phyloP scores from a whole-genome alignment of 164 flowering plant genomes.

The Aristolochia contorta region DNA sequence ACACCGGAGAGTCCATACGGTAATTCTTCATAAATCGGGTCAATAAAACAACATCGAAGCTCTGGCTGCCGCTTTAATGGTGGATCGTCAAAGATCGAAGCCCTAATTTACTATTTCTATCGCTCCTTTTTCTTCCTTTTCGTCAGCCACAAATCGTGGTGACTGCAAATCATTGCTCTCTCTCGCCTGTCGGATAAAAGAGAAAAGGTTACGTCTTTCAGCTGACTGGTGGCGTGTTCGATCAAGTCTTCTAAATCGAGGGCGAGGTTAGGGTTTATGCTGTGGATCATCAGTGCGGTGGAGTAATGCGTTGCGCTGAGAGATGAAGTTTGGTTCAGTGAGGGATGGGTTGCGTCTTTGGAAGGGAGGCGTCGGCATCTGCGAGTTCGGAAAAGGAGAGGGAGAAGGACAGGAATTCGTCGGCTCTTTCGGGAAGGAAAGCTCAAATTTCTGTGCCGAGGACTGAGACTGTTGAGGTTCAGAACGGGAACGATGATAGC shows the following conservation, averaged over 20 bases:
- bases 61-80: constrained; percentile 15
- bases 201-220: constrained; percentile 13
- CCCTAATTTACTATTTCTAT: neutral
- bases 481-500: constrained; percentile 19
- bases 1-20: neutral
- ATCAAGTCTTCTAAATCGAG: neutral
- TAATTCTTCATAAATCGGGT: neutral
- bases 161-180: constrained; percentile 16
- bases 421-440: constrained; percentile 11
- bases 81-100: constrained; percentile 7
- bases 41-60: neutral
- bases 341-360: constrained; percentile 47
- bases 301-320: constrained; percentile 10
- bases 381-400: constrained; percentile 6
- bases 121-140: constrained; percentile 6
- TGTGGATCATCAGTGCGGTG: neutral
- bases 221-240: no score
- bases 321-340: constrained; percentile 13
- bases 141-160: constrained; percentile 19
- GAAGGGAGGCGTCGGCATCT: constrained; percentile 20
- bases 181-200: constrained; percentile 11
- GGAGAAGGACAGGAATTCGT: constrained; percentile 7
- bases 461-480: constrained; percentile 12
- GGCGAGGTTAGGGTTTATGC: neutral
- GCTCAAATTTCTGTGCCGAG: constrained; percentile 8